These are phyloP conservation scores for Cantharellus cinnabarinus DNA, from an alignment of 768 basidiomycete species.

Conservation along the genomic window DNA sequence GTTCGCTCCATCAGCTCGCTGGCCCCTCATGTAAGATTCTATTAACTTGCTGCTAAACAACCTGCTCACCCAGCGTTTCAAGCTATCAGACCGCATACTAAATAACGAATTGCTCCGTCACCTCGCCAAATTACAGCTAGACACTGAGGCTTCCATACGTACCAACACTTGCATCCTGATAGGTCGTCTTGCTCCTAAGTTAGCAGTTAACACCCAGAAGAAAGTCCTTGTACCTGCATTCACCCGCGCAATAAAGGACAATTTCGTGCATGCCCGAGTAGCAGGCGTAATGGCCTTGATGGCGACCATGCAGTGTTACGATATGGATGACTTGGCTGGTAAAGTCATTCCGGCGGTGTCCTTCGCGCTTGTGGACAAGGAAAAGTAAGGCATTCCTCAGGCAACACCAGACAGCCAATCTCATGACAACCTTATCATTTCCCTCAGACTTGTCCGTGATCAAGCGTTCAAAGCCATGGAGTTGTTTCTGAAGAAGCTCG, in stretches of 20 bases:
- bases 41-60: neutral
- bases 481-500: slow-evolving; percentile 66
- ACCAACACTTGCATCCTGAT: slow-evolving; percentile 96
- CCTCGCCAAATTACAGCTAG: slow-evolving; percentile 81
- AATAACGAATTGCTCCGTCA: slow-evolving; percentile 92
- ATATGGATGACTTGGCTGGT: slow-evolving; percentile 65
- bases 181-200: slow-evolving; percentile 66
- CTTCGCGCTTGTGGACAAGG: slow-evolving; percentile 66
- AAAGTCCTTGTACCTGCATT: slow-evolving; percentile 98
- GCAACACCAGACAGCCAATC: neutral
- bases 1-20: slow-evolving; percentile 71
- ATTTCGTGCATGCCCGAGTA: slow-evolving; percentile 80
- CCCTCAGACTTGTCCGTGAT: slow-evolving; percentile 63
- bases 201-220: slow-evolving; percentile 76
- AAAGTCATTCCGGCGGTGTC: slow-evolving; percentile 80
- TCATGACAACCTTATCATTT: neutral
- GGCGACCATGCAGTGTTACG: slow-evolving; percentile 82
- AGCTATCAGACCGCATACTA: slow-evolving; percentile 79
- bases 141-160: slow-evolving; percentile 83
- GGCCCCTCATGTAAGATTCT: slow-evolving; percentile 50
- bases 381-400: slow-evolving; percentile 42
- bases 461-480: slow-evolving; percentile 90
- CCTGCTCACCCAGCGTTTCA: neutral
- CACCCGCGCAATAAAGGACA: slow-evolving; percentile 68
- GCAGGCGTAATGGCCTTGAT: slow-evolving; percentile 92